Evolutionary conservation across 2,329 filamentous ascomycete genomes (phyloP).

Genomic region (Lomentospora prolificans): DNA sequence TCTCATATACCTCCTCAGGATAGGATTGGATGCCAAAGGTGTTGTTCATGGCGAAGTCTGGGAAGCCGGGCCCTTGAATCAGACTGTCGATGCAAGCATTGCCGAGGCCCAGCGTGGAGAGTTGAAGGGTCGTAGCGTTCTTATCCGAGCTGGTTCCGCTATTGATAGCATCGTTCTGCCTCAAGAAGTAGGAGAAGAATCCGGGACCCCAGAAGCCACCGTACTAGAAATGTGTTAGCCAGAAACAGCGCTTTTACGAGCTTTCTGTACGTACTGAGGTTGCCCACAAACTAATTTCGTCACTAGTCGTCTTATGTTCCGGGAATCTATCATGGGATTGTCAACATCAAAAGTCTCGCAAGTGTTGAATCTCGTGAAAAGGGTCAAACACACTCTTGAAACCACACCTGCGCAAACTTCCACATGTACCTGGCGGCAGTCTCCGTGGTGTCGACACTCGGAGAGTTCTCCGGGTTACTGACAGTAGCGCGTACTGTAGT

Average conservation of each 20-base stretch:
- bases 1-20: slow-evolving; percentile 28
- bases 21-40: slow-evolving; percentile 55
- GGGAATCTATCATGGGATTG: slow-evolving; percentile 33
- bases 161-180: slow-evolving; percentile 45
- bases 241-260: neutral
- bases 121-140: slow-evolving; percentile 36
- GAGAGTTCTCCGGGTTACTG: slow-evolving; percentile 19
- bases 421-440: slow-evolving; percentile 50
- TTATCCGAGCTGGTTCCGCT: slow-evolving; percentile 24
- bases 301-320: slow-evolving; percentile 40
- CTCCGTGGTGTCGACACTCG: slow-evolving; percentile 39
- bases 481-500: slow-evolving; percentile 26
- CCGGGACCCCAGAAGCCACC: slow-evolving; percentile 60
- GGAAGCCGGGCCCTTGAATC: slow-evolving; percentile 48
- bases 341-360: neutral
- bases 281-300: slow-evolving; percentile 54
- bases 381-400: slow-evolving; percentile 23
- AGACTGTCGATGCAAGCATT: slow-evolving; percentile 61
- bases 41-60: slow-evolving; percentile 51
- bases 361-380: neutral
- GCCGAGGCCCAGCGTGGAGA: slow-evolving; percentile 57
- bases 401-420: slow-evolving; percentile 55
- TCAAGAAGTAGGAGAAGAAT: slow-evolving; percentile 48
- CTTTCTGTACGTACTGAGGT: neutral
- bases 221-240: slow-evolving; percentile 45